Conservation (phyloP, 192 early-diverging fungal genomes). For the Dissophora globulifera region DNA sequence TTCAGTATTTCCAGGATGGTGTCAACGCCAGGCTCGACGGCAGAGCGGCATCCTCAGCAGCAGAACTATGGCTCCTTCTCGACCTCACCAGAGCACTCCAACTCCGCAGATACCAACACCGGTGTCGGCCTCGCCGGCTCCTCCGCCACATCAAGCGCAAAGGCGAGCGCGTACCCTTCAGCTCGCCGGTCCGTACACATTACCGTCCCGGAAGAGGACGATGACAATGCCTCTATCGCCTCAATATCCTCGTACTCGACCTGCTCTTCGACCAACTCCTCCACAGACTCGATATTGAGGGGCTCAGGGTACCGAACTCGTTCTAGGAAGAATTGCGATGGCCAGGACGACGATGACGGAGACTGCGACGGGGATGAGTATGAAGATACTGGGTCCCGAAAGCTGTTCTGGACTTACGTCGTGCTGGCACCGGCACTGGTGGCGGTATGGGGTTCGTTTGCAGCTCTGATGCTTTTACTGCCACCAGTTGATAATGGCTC, state of each 20-base stretch:
- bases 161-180: neutral
- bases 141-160: too few relatives aligned
- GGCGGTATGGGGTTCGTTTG: conserved; percentile 33
- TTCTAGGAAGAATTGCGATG: neutral
- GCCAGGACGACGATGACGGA: neutral
- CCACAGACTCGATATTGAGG: conserved; percentile 2
- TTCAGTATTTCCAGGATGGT: too few relatives aligned
- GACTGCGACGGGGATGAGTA: neutral
- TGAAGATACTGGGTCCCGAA: conserved; percentile 3
- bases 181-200: conserved; percentile 23
- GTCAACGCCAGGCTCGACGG: neutral
- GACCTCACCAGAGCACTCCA: neutral
- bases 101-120: neutral
- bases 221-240: conserved; percentile 13
- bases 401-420: conserved; percentile 43
- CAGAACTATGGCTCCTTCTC: conserved; percentile 17
- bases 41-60: neutral
- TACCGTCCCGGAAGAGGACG: conserved; percentile 17
- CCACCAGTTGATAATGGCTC: conserved; percentile 8
- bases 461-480: conserved; percentile 18
- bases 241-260: conserved; percentile 37
- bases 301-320: neutral
- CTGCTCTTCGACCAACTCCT: conserved; percentile 31
- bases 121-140: too few relatives aligned
- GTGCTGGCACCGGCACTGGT: conserved; percentile 21